Percentiles rank a stretch among this genome's conserved stretches.
Conservation (phyloP, 164 flowering plant genomes). For the Nymphaea colorata region DNA sequence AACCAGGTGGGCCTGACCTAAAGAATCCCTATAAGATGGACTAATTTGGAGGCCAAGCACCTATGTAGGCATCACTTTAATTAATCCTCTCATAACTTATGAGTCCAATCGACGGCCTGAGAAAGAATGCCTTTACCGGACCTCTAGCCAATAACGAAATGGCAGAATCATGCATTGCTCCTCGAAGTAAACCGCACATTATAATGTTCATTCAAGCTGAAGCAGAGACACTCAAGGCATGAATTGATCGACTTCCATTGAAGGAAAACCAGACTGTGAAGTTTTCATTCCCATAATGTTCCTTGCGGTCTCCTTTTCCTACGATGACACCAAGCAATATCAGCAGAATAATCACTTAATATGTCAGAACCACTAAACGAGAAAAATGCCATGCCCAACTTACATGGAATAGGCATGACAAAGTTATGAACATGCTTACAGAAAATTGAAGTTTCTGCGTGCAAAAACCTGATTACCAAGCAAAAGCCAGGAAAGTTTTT, state of each 20-base stretch:
- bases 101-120: not conserved
- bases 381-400: too few relatives aligned
- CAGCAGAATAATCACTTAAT: not conserved
- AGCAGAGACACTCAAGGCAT: slow-evolving; percentile 24
- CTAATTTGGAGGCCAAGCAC: too few relatives aligned
- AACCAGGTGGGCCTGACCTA: too few relatives aligned
- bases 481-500: too few relatives aligned
- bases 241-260: slow-evolving; percentile 65
- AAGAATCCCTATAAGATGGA: too few relatives aligned
- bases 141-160: not conserved
- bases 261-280: slow-evolving; percentile 37
- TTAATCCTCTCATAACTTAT: too few relatives aligned
- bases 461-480: too few relatives aligned
- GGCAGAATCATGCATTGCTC: not conserved
- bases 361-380: too few relatives aligned
- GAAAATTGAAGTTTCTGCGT: too few relatives aligned
- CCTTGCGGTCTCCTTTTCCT: slow-evolving; percentile 96
- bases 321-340: slow-evolving; percentile 10
- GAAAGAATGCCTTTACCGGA: not conserved
- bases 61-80: too few relatives aligned
- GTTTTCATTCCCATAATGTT: slow-evolving; percentile 66
- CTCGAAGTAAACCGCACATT: not conserved
- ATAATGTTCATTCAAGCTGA: not conserved
- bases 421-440: too few relatives aligned
- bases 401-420: too few relatives aligned